Evolutionary conservation across 2,329 filamentous ascomycete species (phyloP).

Genomic region (Apiospora saccharicola): DNA sequence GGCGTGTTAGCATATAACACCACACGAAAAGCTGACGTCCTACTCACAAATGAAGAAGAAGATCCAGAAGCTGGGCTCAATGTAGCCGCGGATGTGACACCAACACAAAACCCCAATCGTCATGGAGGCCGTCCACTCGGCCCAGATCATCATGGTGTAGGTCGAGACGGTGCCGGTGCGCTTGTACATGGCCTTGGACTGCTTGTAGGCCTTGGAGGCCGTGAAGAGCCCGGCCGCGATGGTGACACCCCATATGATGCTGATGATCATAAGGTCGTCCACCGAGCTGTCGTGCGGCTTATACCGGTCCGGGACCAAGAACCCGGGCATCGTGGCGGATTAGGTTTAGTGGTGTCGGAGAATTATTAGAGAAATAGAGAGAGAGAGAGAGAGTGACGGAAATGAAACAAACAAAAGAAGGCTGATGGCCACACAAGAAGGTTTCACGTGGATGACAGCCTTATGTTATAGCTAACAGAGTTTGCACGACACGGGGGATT

Average conservation of each 20-base stretch:
- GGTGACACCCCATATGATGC: conserved; percentile 42
- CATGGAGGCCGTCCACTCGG: conserved; percentile 39
- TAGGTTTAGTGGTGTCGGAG: neutral
- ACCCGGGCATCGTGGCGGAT: conserved; percentile 14
- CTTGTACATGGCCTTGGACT: conserved; percentile 36
- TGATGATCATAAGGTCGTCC: conserved; percentile 40
- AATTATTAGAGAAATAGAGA: too few species aligned
- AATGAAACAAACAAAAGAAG: neutral
- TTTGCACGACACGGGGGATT: neutral
- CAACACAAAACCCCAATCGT: conserved; percentile 40
- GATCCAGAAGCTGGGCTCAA: conserved; percentile 26
- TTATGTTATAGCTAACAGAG: neutral
- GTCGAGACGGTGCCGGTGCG: conserved; percentile 36
- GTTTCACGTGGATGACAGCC: neutral
- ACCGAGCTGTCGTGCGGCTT: neutral
- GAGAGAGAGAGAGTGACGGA: neutral
- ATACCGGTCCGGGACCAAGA: neutral
- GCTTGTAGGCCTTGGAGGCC: conserved; percentile 39
- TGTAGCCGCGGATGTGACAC: conserved; percentile 32
- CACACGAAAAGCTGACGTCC: too few species aligned
- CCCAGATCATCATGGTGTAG: conserved; percentile 47
- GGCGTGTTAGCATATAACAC: neutral
- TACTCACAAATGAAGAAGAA: conserved; percentile 26
- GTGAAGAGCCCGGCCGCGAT: conserved; percentile 41
- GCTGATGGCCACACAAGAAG: neutral